Percentiles rank a stretch among this genome's conserved stretches.
These are phyloP conservation scores for Sporothrix euskadiensis DNA, from an alignment of 2,329 filamentous ascomycete genomes.

Conservation along the genomic window DNA sequence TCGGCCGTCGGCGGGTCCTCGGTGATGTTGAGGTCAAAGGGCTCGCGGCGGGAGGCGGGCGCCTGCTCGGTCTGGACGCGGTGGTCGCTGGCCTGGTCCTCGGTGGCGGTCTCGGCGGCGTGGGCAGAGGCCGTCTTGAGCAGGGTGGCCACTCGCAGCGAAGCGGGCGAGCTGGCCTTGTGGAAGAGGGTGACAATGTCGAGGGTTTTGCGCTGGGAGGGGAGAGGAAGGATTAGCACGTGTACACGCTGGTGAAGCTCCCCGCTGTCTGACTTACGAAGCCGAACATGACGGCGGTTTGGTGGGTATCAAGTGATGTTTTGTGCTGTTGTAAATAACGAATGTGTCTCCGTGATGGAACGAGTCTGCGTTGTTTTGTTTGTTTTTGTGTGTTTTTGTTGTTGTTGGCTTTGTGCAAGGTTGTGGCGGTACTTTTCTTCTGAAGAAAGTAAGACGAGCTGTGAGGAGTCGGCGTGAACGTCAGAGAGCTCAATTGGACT, in stretches of 20 bases:
- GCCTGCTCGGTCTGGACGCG: slow-evolving; percentile 56
- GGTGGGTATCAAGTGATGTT: background rate
- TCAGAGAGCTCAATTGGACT: background rate
- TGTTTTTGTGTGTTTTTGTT: background rate
- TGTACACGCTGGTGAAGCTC: background rate
- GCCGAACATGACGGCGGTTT: slow-evolving; percentile 26
- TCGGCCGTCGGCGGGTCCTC: slow-evolving; percentile 60
- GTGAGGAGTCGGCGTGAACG: background rate
- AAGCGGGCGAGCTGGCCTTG: slow-evolving; percentile 72
- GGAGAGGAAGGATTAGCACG: background rate
- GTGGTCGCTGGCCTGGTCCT: slow-evolving; percentile 72
- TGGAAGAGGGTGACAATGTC: slow-evolving; percentile 98
- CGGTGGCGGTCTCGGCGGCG: slow-evolving; percentile 65
- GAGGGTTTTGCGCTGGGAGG: slow-evolving; percentile 68
- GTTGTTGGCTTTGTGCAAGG: background rate
- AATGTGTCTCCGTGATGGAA: background rate
- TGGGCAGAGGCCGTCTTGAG: slow-evolving; percentile 78
- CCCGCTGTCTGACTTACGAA: slow-evolving; percentile 31
- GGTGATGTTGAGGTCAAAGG: slow-evolving; percentile 72
- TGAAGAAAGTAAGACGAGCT: background rate
- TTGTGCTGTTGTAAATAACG: background rate
- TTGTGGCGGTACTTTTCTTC: background rate
- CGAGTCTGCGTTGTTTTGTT: background rate
- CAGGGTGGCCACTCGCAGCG: slow-evolving; percentile 69
- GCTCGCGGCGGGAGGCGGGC: slow-evolving; percentile 47